Conservation (phyloP, 2,329 filamentous ascomycete genomes). For the Dendrostoma leiphaemia region DNA sequence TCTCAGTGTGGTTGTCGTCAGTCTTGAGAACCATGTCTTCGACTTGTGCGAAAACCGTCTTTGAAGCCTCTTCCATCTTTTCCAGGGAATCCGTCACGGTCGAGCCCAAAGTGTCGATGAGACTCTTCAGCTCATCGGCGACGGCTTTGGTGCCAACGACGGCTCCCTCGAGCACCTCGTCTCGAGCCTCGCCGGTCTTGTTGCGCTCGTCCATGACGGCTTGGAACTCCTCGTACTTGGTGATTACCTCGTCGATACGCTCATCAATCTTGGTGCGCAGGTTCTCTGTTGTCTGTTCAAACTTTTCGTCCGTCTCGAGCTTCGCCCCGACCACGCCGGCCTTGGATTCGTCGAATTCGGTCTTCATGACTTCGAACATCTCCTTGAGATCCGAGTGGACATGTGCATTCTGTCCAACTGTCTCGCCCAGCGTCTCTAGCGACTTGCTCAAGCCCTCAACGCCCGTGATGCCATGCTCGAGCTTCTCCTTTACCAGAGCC, state of each 20-base stretch:
- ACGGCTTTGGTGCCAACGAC: slow-evolving; percentile 73
- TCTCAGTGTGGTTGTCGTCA: slow-evolving; percentile 71
- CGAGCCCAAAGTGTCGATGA: slow-evolving; percentile 81
- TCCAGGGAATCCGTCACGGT: slow-evolving; percentile 80
- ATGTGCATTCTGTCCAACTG: slow-evolving; percentile 54
- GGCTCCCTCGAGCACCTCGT: slow-evolving; percentile 70
- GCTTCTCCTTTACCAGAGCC: slow-evolving; percentile 70
- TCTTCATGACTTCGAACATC: slow-evolving; percentile 72
- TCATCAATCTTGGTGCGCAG: slow-evolving; percentile 59
- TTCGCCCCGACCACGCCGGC: slow-evolving; percentile 77
- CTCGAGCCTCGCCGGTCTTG: slow-evolving; percentile 70
- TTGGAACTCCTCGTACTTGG: slow-evolving; percentile 87
- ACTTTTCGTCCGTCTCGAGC: slow-evolving; percentile 80
- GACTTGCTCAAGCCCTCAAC: slow-evolving; percentile 72
- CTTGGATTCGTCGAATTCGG: slow-evolving; percentile 84
- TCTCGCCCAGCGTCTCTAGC: slow-evolving; percentile 65
- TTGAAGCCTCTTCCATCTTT: slow-evolving; percentile 83
- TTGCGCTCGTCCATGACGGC: slow-evolving; percentile 70
- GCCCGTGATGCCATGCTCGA: slow-evolving; percentile 71
- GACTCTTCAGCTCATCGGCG: slow-evolving; percentile 81
- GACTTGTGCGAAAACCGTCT: slow-evolving; percentile 79
- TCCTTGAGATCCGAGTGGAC: slow-evolving; percentile 66
- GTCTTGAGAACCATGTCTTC: slow-evolving; percentile 74
- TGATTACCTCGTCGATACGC: slow-evolving; percentile 72
- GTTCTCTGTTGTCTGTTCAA: slow-evolving; percentile 54